phyloP scores from a whole-genome alignment of 129 eudicot species.

The Kitagawia praeruptora region DNA sequence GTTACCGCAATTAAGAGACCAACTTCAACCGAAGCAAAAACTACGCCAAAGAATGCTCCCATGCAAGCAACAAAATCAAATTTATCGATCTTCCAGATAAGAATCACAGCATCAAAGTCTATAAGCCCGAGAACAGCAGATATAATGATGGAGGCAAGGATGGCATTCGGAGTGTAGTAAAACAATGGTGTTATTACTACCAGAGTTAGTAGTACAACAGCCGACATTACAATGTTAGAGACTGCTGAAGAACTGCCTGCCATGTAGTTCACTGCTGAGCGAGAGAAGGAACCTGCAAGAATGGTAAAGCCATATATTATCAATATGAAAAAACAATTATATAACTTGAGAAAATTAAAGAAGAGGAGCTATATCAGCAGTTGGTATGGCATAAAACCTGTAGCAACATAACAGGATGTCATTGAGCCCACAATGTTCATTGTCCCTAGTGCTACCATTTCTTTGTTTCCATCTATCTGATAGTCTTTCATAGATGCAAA shows the following conservation, averaged over 20 bases:
- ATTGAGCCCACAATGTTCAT: conserved; percentile 78
- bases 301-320: background rate
- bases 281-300: conserved; percentile 51
- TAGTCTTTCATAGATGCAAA: conserved; percentile 77
- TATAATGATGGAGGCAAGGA: conserved; percentile 68
- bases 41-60: conserved; percentile 72
- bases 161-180: conserved; percentile 63
- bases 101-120: conserved; percentile 45
- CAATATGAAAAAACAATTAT: background rate
- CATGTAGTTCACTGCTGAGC: conserved; percentile 68
- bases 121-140: conserved; percentile 54
- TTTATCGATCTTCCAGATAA: conserved; percentile 63
- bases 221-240: conserved; percentile 67
- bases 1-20: conserved; percentile 67
- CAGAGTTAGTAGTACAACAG: conserved; percentile 45
- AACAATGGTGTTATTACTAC: conserved; percentile 55
- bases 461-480: conserved; percentile 71
- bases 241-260: conserved; percentile 61
- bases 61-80: conserved; percentile 66
- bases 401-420: conserved; percentile 69
- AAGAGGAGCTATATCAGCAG: background rate
- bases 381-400: conserved; percentile 33
- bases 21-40: conserved; percentile 48
- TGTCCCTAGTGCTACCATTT: conserved; percentile 75
- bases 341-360: background rate